Evolutionary conservation across 371 early-diverging fungal species (phyloP).

Genomic region (Mucor mucedo): DNA sequence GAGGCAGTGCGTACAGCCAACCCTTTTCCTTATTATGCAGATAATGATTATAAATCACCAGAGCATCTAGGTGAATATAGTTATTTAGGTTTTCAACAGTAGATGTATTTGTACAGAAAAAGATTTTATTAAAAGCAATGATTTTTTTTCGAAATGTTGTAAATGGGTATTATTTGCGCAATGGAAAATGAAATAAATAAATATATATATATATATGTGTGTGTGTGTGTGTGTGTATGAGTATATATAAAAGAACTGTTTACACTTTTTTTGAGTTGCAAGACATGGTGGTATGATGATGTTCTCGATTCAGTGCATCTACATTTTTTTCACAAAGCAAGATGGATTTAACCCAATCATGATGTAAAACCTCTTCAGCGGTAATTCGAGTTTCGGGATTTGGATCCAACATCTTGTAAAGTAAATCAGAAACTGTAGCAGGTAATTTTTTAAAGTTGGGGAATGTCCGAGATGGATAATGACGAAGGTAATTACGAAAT

Average conservation of each 20-base stretch:
- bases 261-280: conserved; percentile 5
- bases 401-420: conserved; percentile 84
- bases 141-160: conserved; percentile 4
- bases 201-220: too few relatives aligned
- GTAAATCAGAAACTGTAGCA: conserved; percentile 54
- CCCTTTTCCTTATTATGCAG: conserved; percentile 53
- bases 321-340: conserved; percentile 46
- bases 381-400: conserved; percentile 71
- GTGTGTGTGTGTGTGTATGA: neutral
- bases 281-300: conserved; percentile 24
- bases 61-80: conserved; percentile 57
- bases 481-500: conserved; percentile 65
- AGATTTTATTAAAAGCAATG: neutral
- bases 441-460: conserved; percentile 67
- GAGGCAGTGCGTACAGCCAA: conserved; percentile 51
- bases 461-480: conserved; percentile 51
- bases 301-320: conserved; percentile 25
- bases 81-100: conserved; percentile 48
- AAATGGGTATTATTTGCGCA: conserved; percentile 14
- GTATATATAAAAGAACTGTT: neutral
- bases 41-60: conserved; percentile 53
- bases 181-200: neutral
- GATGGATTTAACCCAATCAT: conserved; percentile 71
- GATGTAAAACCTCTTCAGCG: conserved; percentile 59
- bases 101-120: conserved; percentile 1